Evolutionary conservation across 495 filamentous ascomycete genomes (phyloP).

Genomic region (Neurospora discreta): DNA sequence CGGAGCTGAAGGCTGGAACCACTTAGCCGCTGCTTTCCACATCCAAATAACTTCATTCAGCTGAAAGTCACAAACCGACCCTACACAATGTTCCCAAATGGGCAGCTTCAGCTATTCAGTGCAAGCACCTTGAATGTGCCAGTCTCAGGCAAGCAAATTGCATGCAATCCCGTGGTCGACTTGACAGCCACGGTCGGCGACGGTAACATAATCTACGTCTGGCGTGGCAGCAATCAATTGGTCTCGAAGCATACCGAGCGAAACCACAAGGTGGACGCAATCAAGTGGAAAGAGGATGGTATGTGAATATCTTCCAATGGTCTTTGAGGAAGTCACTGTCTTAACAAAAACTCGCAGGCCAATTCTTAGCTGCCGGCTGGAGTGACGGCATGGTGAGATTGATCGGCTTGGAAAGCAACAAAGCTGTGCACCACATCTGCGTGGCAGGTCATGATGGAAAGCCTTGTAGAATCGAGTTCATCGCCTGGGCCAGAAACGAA

Average conservation of each 20-base stretch:
- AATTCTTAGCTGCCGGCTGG: slow-evolving; percentile 68
- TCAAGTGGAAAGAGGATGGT: slow-evolving; percentile 79
- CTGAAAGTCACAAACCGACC: background rate
- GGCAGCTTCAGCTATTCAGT: slow-evolving; percentile 28
- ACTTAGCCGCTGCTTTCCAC: background rate
- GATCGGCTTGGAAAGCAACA: slow-evolving; percentile 63
- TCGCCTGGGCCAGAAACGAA: slow-evolving; percentile 66
- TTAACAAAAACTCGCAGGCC: slow-evolving; percentile 35
- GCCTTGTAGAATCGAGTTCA: slow-evolving; percentile 42
- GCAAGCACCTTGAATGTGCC: slow-evolving; percentile 32
- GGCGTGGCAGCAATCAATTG: slow-evolving; percentile 32
- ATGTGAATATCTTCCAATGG: slow-evolving; percentile 8
- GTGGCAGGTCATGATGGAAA: slow-evolving; percentile 17
- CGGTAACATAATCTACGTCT: slow-evolving; percentile 56
- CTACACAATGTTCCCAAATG: slow-evolving; percentile 16
- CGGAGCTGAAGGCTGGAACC: background rate
- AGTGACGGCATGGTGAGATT: slow-evolving; percentile 59
- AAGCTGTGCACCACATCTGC: slow-evolving; percentile 60
- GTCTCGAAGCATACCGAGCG: slow-evolving; percentile 36
- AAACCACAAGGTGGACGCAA: slow-evolving; percentile 37
- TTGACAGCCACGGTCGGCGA: slow-evolving; percentile 64
- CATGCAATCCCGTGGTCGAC: slow-evolving; percentile 77
- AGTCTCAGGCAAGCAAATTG: slow-evolving; percentile 34
- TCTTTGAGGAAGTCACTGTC: slow-evolving; percentile 6
- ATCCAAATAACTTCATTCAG: background rate